Base-by-base conservation (phyloP, 371 early-diverging fungal genomes). In the Paraphysoderma sedebokerense region DNA sequence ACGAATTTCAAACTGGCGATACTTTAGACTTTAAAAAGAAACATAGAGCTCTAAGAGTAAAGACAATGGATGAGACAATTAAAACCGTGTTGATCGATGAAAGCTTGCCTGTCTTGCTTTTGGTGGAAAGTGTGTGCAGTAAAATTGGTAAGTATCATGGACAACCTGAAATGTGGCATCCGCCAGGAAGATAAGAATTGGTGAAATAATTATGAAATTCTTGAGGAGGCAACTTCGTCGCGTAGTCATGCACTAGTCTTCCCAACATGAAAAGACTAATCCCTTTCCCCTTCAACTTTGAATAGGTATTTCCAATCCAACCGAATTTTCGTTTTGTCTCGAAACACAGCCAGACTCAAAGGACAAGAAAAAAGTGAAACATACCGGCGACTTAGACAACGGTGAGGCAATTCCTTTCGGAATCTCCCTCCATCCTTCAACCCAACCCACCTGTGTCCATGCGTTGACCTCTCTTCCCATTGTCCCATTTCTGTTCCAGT, bases 11-110 rank as follows among this genome's bases (percentile, higher is more conserved):
- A 33, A 51, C 60, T 20, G 69, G 68, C 22, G 70, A 72, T 39
- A 37, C 47, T 13, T 49, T 74, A 1, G 70, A 71, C 36, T 72
- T 61, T 52, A 66, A 68, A 33, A 70, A 70, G 52, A 71, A 69
- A 53, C 71, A 70, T 38, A 58, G 72, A 22, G 38, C 48, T 5
- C 48, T 74, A 7, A 52, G 58, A 49, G 67, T 74, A n/a, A 55
- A 58, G 31, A 60, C 65, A 20, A 44, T 71, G 49, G 75, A 74
- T 50, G 62, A 51, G 6, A 59, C 62, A 28, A 46, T 71, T 15
- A 71, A 71, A 44, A 62, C 67, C 2, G 61, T 73, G 3, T 39
- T 72, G 19, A 58, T 73, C 28, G 75, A 74, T 56, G 73, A 74
- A 35, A 54, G 51, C 22, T 44, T 48, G 29, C 49, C 58, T 1